These are phyloP conservation scores for Knufia fluminis DNA, from an alignment of 2,329 filamentous ascomycete genomes.

Conservation along the genomic window DNA sequence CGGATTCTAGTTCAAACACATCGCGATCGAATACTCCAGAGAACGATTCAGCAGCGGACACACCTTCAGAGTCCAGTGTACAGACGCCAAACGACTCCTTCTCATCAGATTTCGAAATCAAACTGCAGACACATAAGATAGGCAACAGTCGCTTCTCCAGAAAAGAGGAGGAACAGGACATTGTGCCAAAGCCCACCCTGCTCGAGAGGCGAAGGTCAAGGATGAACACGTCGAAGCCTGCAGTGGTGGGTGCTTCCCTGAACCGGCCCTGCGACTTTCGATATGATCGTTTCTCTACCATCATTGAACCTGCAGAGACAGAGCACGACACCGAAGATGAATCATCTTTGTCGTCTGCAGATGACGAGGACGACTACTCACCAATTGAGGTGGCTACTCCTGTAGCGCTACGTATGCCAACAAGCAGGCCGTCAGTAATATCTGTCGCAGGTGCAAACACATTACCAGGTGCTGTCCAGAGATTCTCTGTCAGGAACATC, in stretches of 20 bases:
- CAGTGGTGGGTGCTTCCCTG: background rate
- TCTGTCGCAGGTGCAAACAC: constrained; percentile 14
- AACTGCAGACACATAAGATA: background rate
- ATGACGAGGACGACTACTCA: constrained; percentile 10
- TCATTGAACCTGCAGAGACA: constrained; percentile 1
- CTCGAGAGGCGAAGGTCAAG: constrained; percentile 3
- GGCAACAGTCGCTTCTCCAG: background rate
- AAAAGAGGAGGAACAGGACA: background rate
- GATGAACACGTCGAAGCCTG: background rate
- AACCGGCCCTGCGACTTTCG: constrained; percentile 2
- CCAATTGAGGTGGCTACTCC: constrained; percentile 21
- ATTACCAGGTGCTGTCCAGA: background rate
- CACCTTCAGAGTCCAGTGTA: constrained; percentile 8
- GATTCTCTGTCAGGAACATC: constrained; percentile 6
- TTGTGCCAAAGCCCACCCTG: background rate
- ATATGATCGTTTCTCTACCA: constrained; percentile 8
- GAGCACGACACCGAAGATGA: background rate
- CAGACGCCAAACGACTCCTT: background rate
- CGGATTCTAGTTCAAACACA: background rate
- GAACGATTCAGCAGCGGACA: constrained; percentile 3
- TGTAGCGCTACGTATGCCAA: constrained; percentile 18
- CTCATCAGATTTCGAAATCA: constrained; percentile 4
- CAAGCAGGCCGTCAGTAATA: constrained; percentile 19
- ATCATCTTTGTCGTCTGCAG: background rate
- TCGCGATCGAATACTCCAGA: constrained; percentile 6